phyloP scores from a whole-genome alignment of 202 grass and related monocot genomes.

The Zizania palustris region DNA sequence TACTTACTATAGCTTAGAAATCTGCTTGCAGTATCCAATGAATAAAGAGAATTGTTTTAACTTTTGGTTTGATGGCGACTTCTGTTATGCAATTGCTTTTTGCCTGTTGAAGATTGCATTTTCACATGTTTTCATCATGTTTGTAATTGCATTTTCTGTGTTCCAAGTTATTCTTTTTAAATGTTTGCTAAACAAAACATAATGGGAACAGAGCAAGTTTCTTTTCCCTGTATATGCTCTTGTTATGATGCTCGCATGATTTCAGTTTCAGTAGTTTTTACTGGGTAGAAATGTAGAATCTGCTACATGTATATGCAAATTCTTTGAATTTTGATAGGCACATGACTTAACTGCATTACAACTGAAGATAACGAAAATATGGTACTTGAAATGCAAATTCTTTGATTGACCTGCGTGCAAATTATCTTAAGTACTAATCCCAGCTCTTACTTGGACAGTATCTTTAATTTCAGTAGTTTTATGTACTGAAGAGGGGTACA shows the following conservation, averaged over 20 bases:
- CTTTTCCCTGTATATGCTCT: conserved; percentile 13
- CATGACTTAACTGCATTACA: too few relatives aligned
- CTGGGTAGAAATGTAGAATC: too few relatives aligned
- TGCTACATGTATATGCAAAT: too few relatives aligned
- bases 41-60: conserved; percentile 45
- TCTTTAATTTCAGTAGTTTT: too few relatives aligned
- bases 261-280: background rate
- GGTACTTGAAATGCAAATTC: too few relatives aligned
- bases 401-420: too few relatives aligned
- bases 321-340: too few relatives aligned
- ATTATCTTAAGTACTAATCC: too few relatives aligned
- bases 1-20: conserved; percentile 28
- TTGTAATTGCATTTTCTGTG: conserved; percentile 27
- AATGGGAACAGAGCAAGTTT: conserved; percentile 37
- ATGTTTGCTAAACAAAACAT: conserved; percentile 31
- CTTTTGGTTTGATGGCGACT: conserved; percentile 59
- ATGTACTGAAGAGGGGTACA: too few relatives aligned
- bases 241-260: conserved; percentile 5
- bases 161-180: conserved; percentile 48
- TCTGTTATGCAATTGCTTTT: conserved; percentile 40
- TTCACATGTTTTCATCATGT: conserved; percentile 43
- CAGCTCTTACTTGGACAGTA: too few relatives aligned
- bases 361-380: too few relatives aligned
- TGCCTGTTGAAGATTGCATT: conserved; percentile 44
- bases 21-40: conserved; percentile 40